Base-by-base conservation (phyloP, 345 rosid genomes). In the Eutrema yunnanense region DNA sequence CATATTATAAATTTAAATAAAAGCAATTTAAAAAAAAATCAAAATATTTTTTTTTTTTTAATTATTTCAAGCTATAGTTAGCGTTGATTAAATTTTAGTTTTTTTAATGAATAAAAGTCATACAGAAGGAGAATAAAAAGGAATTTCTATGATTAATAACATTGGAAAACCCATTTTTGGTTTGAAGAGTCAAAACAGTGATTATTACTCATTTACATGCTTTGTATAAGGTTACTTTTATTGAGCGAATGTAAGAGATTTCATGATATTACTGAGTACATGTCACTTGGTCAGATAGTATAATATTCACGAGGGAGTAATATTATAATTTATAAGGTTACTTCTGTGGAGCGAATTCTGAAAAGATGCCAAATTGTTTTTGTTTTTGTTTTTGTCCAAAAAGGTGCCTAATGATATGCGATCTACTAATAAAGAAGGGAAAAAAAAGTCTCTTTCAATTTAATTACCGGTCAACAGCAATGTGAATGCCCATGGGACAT, bases 401-500 rank as follows among this genome's bases (percentile, higher is more conserved):
- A 56, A 52, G 26, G 68, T 37, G 22, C 59, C 26, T 30, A 13
- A n/a, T 53, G 14, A 19, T 19, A 19, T 19, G 22, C 22, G 22
- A 19, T 19, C 1, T 0, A 22, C 26, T 22, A 22, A 22, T 22
- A 22, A 1, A 22, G 26, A 22, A 0, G 26, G 26, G 26, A 22
- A 22, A 22, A 22, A 22, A 22, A 22, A 1, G 26, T 22, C 10
- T 48, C 26, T 71, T 38, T 40, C 3, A 30, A 8, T 51, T 13
- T 14, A 22, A 22, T 22, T 22, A 11, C 40, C 32, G 52, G 60
- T 73, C 72, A 65, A 66, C 50, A 40, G 12, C 12, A 30, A 38
- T 56, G 73, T 74, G 78, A 67, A 19, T 41, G 34, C n/a, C 37
- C 53, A 73, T 38, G 40, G 8, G 22, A 65, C 22, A 40, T 14